These are phyloP conservation scores for Nothophytophthora sp. DNA, from an alignment of 352 stramenopile species.

Conservation along the genomic window DNA sequence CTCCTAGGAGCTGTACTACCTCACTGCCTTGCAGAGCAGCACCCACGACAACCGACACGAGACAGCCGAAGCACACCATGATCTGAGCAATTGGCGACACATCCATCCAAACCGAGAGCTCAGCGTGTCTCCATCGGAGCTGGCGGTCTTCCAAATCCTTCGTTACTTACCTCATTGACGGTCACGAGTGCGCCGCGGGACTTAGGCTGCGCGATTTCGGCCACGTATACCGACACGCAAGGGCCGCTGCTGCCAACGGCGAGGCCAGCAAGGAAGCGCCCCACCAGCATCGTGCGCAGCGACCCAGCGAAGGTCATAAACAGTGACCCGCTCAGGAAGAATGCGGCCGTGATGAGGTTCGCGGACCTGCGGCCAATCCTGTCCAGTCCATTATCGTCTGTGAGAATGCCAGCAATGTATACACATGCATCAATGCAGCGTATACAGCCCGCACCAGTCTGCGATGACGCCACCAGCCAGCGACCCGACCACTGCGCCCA, in stretches of 20 bases:
- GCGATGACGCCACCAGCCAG: slow-evolving; percentile 52
- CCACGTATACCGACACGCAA: slow-evolving; percentile 66
- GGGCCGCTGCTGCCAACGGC: slow-evolving; percentile 65
- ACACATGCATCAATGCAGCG: background rate
- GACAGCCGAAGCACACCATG: slow-evolving; percentile 73
- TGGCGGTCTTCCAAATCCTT: too few relatives aligned
- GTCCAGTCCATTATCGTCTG: background rate
- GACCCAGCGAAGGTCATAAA: slow-evolving; percentile 70
- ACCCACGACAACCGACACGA: slow-evolving; percentile 63
- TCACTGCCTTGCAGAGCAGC: slow-evolving; percentile 35
- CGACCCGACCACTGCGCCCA: slow-evolving; percentile 67
- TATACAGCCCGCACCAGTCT: slow-evolving; percentile 34
- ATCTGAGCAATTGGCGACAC: slow-evolving; percentile 26
- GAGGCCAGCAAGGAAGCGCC: slow-evolving; percentile 63
- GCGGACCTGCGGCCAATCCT: slow-evolving; percentile 64
- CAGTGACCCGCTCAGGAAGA: slow-evolving; percentile 62
- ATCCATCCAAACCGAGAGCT: background rate
- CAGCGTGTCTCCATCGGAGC: too few relatives aligned
- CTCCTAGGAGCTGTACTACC: too few relatives aligned
- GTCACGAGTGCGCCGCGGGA: slow-evolving; percentile 57
- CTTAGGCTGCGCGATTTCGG: slow-evolving; percentile 65
- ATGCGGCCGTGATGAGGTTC: slow-evolving; percentile 56
- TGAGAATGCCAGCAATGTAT: background rate
- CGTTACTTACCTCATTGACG: slow-evolving; percentile 59
- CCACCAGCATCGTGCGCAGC: slow-evolving; percentile 50